Conservation (phyloP, 331 rosid genomes). For the Malus hybrid region DNA sequence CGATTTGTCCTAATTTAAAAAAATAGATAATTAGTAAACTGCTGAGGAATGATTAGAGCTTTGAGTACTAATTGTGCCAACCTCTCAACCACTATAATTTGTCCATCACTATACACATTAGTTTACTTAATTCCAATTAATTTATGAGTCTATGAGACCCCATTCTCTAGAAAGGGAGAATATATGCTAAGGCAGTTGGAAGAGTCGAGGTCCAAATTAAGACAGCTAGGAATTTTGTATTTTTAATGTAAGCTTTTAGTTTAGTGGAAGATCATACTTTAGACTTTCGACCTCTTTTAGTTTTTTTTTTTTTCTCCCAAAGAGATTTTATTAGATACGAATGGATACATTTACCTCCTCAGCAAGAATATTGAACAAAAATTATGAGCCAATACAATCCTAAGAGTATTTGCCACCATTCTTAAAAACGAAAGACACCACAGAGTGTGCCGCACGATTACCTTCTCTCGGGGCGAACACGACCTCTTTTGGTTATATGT, state of each 20-base stretch:
- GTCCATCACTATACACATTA: neutral
- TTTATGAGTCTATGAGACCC: neutral
- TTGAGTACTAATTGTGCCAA: conserved; percentile 12
- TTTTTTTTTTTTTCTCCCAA: no score
- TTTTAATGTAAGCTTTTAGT: neutral
- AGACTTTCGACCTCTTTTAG: neutral
- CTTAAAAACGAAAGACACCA: no score
- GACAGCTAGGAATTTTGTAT: conserved; percentile 19
- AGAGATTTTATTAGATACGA: no score
- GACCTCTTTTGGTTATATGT: no score
- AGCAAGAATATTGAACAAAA: no score
- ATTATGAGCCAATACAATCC: no score
- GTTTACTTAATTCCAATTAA: neutral
- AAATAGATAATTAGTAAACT: neutral
- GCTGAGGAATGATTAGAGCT: conserved; percentile 14
- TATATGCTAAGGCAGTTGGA: neutral
- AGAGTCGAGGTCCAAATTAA: neutral
- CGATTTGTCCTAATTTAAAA: conserved; percentile 31
- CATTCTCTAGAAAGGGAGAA: neutral
- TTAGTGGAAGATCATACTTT: neutral
- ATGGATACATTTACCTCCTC: no score
- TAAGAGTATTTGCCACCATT: no score
- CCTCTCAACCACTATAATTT: conserved; percentile 39
- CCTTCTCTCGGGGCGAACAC: no score
- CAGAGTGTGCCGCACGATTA: no score